phyloP scores from a whole-genome alignment of 768 basidiomycete species.

The Arthromyces matolae region DNA sequence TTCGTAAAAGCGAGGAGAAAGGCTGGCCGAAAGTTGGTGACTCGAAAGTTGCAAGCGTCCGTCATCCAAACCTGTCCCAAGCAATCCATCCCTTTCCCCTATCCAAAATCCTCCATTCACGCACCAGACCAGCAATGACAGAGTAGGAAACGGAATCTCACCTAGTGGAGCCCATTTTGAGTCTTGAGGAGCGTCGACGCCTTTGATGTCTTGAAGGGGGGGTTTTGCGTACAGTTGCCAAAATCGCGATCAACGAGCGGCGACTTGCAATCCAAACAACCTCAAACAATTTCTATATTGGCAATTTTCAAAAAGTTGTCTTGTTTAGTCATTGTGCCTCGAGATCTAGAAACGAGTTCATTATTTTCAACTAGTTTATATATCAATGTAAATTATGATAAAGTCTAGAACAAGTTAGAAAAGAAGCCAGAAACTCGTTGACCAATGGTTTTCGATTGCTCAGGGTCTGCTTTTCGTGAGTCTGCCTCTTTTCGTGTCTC shows the following conservation, averaged over 20 bases:
- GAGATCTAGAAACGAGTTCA: no score
- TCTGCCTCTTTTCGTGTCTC: constrained; percentile 1
- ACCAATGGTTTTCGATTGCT: constrained; percentile 1
- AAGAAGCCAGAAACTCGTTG: constrained; percentile 14
- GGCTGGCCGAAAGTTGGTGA: constrained; percentile 1
- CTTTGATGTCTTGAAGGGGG: constrained; percentile 43
- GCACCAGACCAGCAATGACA: constrained; percentile 14
- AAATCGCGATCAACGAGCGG: constrained; percentile 21
- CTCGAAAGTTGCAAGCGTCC: constrained; percentile 3
- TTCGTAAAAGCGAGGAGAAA: neutral
- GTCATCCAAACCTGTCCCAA: constrained; percentile 19
- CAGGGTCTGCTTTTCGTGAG: neutral
- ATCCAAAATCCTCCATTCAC: constrained; percentile 13
- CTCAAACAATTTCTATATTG: constrained; percentile 18
- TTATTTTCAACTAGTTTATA: constrained; percentile 1
- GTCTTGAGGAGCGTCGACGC: constrained; percentile 45
- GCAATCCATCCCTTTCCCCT: constrained; percentile 45
- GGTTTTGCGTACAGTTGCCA: constrained; percentile 23
- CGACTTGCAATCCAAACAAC: constrained; percentile 30
- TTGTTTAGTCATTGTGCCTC: no score
- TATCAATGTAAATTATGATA: neutral
- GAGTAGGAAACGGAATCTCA: constrained; percentile 38
- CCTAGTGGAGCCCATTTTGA: constrained; percentile 81
- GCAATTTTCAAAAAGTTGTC: neutral
- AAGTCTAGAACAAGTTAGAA: constrained; percentile 8